Evolutionary conservation across 805 yeast genomes (phyloP), one percentile per base, ranked within the genome.

Genomic region (Starmera dryadoides): DNA sequence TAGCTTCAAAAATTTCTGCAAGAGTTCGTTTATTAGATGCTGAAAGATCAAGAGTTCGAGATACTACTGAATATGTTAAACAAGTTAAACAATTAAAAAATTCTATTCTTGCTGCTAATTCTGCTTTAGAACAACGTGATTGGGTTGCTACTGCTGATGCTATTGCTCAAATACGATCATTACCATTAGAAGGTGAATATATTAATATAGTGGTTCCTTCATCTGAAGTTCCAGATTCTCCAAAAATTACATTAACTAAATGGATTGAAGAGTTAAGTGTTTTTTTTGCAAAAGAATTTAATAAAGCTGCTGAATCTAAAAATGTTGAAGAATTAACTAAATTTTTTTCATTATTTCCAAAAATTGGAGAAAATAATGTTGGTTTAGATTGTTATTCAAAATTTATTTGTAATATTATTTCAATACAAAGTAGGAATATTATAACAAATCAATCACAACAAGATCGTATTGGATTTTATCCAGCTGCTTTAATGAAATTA

Each of bases 121-220:
- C 75, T 36, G 85, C 95, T 5, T 70, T 91, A 38, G 81, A 77
- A 28, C 73, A 74, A 25, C 60, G 72, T 23, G 76, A 86, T 48
- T 87, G 93, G 85, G 75, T 73, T 22, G 56, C 74, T n/a, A 96
- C 95, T 1, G 91, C 96, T 0, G 65, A 64, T 39, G 73, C 87
- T 15, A 81, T 88, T 4, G 52, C 60, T 41, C 64, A 63, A 21
- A 77, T 82, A 4, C 63, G 73, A 35, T 40, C 55, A 6, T 61
- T 91, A 30, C 86, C 94, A 0, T 55, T 83, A 14, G 64, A 60
- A 14, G 89, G 95, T 16, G 66, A 74, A 39, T 88, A 82, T 58
- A 91, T 95, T 2, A 72, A 79, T 36, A 78, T 71, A 34, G 85
- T 84, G 51, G 91, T 91, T 15, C 98, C 98, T 0, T 79, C 95